These are phyloP conservation scores for Clitopilus passeckerianus DNA, from an alignment of 768 basidiomycete genomes.

Conservation along the genomic window DNA sequence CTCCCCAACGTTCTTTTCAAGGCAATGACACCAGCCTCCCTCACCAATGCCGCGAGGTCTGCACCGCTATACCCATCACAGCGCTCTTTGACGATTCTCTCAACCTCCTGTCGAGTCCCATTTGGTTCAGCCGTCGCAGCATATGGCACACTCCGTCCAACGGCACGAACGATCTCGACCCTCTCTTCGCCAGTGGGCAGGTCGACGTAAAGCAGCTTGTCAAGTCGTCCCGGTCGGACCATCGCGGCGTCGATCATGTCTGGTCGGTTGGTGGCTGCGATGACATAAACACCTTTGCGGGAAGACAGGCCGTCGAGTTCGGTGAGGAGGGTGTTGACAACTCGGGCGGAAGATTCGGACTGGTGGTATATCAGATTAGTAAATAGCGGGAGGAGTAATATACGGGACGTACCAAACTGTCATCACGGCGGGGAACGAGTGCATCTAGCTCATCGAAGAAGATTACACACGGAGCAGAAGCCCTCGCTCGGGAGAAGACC, in stretches of 20 bases:
- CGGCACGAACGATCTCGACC: conserved; percentile 77
- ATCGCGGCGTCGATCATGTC: conserved; percentile 98
- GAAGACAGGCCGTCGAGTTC: conserved; percentile 90
- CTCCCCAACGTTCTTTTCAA: conserved; percentile 64
- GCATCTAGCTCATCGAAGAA: conserved; percentile 97
- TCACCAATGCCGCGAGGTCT: conserved; percentile 81
- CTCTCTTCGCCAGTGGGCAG: conserved; percentile 71
- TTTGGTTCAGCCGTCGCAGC: conserved; percentile 17
- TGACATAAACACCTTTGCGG: conserved; percentile 86
- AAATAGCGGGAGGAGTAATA: neutral
- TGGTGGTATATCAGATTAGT: conserved; percentile 19
- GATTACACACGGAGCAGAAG: conserved; percentile 91
- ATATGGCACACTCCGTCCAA: conserved; percentile 69
- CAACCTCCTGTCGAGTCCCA: conserved; percentile 23
- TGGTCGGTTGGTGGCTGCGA: conserved; percentile 91
- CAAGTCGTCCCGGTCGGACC: conserved; percentile 93
- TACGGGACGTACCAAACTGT: conserved; percentile 64
- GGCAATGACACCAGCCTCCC: conserved; percentile 88
- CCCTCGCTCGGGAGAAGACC: conserved; percentile 89
- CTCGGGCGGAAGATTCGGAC: conserved; percentile 91
- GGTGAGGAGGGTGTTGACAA: conserved; percentile 91
- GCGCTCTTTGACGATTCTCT: conserved; percentile 45
- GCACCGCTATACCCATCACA: conserved; percentile 93
- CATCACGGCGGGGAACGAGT: conserved; percentile 85
- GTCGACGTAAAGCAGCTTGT: conserved; percentile 93